phyloP scores from a whole-genome alignment of 176 grass and related monocot genomes.

The Oryza nivara region DNA sequence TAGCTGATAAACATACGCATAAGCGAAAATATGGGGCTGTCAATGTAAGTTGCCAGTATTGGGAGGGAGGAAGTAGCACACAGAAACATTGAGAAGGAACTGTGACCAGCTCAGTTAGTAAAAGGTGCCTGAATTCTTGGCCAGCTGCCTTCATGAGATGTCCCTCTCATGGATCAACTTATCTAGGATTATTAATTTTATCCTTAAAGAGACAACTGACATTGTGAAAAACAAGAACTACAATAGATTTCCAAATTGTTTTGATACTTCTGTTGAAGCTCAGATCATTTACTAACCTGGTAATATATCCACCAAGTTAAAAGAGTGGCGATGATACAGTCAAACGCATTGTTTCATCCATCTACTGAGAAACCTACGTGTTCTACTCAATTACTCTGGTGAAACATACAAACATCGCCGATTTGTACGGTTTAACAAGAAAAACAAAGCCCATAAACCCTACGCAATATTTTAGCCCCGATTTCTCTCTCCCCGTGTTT shows the following conservation, averaged over 20 bases:
- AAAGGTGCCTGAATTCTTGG: too few relatives aligned
- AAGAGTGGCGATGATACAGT: neutral
- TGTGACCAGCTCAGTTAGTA: too few relatives aligned
- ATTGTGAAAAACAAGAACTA: neutral
- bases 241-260: too few relatives aligned
- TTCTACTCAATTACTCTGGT: neutral
- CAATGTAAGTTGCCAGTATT: too few relatives aligned
- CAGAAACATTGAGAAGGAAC: neutral
- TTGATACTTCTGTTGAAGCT: too few relatives aligned
- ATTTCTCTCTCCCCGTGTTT: neutral
- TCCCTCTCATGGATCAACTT: too few relatives aligned
- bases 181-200: too few relatives aligned
- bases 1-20: too few relatives aligned
- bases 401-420: neutral
- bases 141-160: too few relatives aligned
- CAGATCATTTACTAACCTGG: too few relatives aligned
- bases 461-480: neutral
- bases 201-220: neutral
- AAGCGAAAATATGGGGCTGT: too few relatives aligned
- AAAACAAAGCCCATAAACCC: neutral
- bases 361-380: neutral
- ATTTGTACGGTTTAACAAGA: slow-evolving; percentile 4
- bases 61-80: too few relatives aligned
- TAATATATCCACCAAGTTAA: neutral
- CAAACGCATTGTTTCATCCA: neutral